Conservation (phyloP, 176 grass and related monocot species). For the Thinopyrum elongatum region DNA sequence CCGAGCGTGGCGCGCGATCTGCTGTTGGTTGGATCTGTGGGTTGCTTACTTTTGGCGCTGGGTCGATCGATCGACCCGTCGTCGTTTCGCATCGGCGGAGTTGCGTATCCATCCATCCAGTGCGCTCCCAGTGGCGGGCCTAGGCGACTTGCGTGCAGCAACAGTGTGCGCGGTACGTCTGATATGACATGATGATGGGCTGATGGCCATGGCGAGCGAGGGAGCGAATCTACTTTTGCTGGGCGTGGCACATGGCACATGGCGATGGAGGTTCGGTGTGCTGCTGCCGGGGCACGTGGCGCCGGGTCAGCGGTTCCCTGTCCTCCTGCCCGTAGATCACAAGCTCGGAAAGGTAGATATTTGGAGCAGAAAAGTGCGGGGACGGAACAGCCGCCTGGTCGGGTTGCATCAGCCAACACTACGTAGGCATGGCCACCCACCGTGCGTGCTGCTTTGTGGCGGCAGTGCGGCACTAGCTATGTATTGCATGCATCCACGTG, state of each 20-base stretch:
- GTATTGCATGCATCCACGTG: background rate
- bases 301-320: background rate
- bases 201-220: background rate
- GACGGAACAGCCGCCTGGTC: background rate
- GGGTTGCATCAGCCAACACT: background rate
- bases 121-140: background rate
- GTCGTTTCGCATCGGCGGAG: background rate
- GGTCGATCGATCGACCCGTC: background rate
- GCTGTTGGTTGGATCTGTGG: too few relatives aligned
- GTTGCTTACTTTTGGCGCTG: background rate
- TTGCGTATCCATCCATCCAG: background rate
- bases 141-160: background rate
- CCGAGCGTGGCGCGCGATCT: background rate
- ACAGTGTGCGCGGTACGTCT: background rate
- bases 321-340: too few relatives aligned
- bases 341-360: background rate
- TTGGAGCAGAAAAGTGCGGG: background rate
- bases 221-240: background rate
- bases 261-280: background rate
- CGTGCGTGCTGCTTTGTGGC: background rate
- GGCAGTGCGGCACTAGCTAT: background rate
- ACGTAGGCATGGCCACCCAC: background rate
- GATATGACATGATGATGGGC: background rate
- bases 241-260: background rate
- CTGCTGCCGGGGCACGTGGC: conserved; percentile 1